Base-by-base conservation (phyloP, 2,329 filamentous ascomycete species). In the Talaromyces atroroseus region DNA sequence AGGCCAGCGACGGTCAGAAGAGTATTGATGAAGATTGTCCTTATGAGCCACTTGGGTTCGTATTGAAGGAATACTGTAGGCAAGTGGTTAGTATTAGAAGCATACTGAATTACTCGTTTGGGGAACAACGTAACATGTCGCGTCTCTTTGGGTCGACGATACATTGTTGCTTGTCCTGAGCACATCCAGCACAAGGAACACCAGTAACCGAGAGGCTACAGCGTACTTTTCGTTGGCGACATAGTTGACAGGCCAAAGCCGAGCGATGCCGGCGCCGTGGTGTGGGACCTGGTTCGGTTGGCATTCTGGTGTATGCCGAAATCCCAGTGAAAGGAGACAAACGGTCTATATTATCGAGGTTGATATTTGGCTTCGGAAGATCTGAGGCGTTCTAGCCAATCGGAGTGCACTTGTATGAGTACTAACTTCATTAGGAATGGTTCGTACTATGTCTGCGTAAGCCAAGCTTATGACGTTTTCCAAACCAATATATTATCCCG, bases 141-240 rank as follows among this genome's bases (percentile, higher is more conserved):
- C 29, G 29, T 34, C 29, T 34, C 29, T 12, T 34, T 34, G 29
- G 32, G 32, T 36, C 32, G n/a, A 70, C 65, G 23, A 67, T 57
- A 54, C 68, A 71, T 21, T 65, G 59, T 1, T 61, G 57, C 24
- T 56, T 53, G 56, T 71, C 66, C 50, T 67, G 65, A 12, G 63
- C 60, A 61, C 68, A 71, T 5, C 64, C 65, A 23, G 65, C 59
- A 38, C 67, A 36, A 10, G 32, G 32, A 36, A 36, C 14, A 36
- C 32, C 12, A 10, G 32, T 36, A 16, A 36, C 71, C 4, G 68
- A 68, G 21, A 65, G 50, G 24, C 64, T 65, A 50, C 65, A 68
- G 44, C 63, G 62, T 6, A 67, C 64, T 56, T 67, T 68, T 20
- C 65, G 65, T 52, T 51, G 50, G 14, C 62, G 59, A 24, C 62